Percentiles rank a stretch among this genome's conserved stretches.
Evolutionary conservation across 192 early-diverging fungal genomes (phyloP).

Genomic region (Thamnidium elegans): DNA sequence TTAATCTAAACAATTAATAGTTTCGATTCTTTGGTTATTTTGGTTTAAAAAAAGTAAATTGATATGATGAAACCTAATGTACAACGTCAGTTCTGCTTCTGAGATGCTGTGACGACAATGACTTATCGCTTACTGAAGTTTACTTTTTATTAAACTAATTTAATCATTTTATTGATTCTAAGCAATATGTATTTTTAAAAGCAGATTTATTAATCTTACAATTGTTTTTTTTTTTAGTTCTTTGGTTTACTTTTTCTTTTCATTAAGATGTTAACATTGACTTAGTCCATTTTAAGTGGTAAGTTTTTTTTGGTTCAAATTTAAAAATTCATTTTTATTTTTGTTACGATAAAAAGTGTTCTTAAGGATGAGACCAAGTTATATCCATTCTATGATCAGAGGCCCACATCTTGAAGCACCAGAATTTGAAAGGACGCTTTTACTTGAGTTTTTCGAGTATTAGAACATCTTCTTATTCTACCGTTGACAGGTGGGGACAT

Average conservation of each 20-base stretch:
- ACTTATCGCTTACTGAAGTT: conserved; percentile 9
- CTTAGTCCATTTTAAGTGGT: background rate
- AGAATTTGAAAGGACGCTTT: background rate
- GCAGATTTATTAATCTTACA: conserved; percentile 2
- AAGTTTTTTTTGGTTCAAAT: background rate
- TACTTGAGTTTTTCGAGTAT: conserved; percentile 12
- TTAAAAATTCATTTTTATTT: background rate
- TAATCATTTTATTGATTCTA: background rate
- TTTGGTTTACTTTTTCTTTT: background rate
- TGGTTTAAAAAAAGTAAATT: background rate
- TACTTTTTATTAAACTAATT: background rate
- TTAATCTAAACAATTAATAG: background rate
- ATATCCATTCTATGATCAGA: conserved; percentile 29
- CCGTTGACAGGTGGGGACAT: conserved; percentile 14
- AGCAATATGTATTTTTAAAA: background rate
- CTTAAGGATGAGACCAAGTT: conserved; percentile 21
- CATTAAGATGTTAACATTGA: background rate
- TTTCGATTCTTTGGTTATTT: background rate
- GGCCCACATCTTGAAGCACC: conserved; percentile 19
- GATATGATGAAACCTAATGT: conserved; percentile 22
- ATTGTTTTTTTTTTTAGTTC: background rate
- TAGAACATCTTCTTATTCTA: conserved; percentile 2
- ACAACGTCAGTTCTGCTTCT: conserved; percentile 29
- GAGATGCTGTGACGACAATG: conserved; percentile 17
- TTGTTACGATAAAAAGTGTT: background rate